Evolutionary conservation across 108 stramenopile genomes (phyloP).

Genomic region (Schizochytrium sp.): DNA sequence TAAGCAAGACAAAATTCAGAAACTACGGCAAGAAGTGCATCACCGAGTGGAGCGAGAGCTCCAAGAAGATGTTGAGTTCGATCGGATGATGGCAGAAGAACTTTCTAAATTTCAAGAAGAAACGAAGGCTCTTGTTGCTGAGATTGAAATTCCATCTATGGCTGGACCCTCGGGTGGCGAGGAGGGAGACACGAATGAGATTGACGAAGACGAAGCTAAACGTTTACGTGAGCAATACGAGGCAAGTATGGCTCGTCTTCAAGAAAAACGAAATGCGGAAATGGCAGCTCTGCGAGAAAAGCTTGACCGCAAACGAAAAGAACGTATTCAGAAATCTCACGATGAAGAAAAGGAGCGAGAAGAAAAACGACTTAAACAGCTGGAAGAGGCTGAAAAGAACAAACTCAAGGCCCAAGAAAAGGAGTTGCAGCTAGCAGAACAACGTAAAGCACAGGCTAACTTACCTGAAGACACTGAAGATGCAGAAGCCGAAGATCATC

Average conservation of each 20-base stretch:
- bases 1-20: neutral
- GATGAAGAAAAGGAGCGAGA: neutral
- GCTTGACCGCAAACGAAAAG: conserved; percentile 29
- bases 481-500: neutral
- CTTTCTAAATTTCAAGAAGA: neutral
- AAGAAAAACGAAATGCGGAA: neutral
- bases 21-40: neutral
- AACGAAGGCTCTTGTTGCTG: neutral
- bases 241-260: neutral
- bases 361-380: neutral
- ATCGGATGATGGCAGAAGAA: neutral
- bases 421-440: neutral
- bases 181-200: neutral
- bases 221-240: conserved; percentile 29
- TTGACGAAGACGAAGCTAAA: neutral
- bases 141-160: neutral
- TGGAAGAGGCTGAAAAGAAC: neutral
- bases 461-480: neutral
- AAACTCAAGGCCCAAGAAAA: conserved; percentile 15
- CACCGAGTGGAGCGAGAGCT: neutral
- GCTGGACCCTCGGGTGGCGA: neutral
- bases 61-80: neutral
- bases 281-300: conserved; percentile 44
- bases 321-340: neutral
- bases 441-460: neutral